Evolutionary conservation across 2,329 filamentous ascomycete genomes (phyloP), one percentile per base, ranked within the genome.

Genomic region (Tolypocladium pustulatum): DNA sequence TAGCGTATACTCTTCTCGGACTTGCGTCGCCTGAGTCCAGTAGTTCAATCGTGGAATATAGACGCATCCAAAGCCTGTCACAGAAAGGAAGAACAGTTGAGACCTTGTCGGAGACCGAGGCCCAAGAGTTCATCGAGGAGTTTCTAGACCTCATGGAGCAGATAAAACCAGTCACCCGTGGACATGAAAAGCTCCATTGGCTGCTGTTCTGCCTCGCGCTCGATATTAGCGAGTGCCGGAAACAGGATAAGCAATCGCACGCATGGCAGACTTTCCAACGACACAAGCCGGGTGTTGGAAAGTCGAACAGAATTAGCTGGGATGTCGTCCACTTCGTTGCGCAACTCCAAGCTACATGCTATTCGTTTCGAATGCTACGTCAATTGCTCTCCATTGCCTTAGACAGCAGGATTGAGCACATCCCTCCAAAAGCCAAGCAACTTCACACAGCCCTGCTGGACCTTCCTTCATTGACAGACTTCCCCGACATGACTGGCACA

Each of bases 271-370:
- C 62, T 15, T 59, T 73, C 15, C 63, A 67, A 56, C 43, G 59
- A 5, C 27, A 27, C 6, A 38, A 51, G 13, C 41, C 49, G n/a
- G 36, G 34, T 20, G 30, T 25, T 7, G 22, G 10, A 10, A 30
- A 13, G 17, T 17, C 27, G 8, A 46, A 22, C 37, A 55, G 9
- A 15, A 46, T 60, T n/a, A 30, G 27, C 1, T 89, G 86, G 87
- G 74, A 79, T 12, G 72, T 80, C 22, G 70, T 88, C 51, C 87
- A 90, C 64, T 75, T 87, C 54, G 68, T 78, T 10, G 84, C 85
- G 0, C 82, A 87, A 62, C 69, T 84, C 0, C 82, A 87, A 57
- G 82, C 81, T 5, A 75, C 78, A 0, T 69, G 83, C 7, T 89
- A 88, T 65, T 88, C 85, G 0, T 66, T 88, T 1, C 77, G 84